Evolutionary conservation across 1,139 yeast genomes (phyloP).

Genomic region (Groenewaldozyma auringiensis): DNA sequence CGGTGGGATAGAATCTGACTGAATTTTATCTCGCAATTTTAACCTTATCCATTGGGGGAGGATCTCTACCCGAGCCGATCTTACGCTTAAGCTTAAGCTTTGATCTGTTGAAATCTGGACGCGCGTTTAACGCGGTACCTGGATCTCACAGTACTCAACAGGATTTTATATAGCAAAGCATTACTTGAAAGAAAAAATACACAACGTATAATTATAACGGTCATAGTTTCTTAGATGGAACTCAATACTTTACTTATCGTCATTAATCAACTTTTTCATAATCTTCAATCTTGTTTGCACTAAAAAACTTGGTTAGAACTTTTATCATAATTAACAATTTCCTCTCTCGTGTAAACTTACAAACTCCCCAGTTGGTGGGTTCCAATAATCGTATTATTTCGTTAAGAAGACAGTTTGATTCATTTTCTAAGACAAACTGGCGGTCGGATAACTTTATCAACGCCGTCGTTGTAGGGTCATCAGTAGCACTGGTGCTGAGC

Average conservation of each 20-base stretch:
- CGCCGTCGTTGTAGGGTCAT: neutral
- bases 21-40: too few relatives aligned
- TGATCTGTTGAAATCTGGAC: too few relatives aligned
- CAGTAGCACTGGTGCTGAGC: neutral
- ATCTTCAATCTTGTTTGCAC: constrained; percentile 9
- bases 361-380: constrained; percentile 21
- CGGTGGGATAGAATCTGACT: neutral
- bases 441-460: neutral
- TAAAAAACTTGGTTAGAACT: constrained; percentile 7
- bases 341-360: constrained; percentile 11
- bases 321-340: constrained; percentile 3
- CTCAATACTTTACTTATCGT: too few relatives aligned
- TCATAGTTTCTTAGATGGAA: too few relatives aligned
- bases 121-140: too few relatives aligned
- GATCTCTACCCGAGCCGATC: too few relatives aligned
- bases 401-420: constrained; percentile 18
- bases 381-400: constrained; percentile 15
- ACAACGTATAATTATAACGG: too few relatives aligned
- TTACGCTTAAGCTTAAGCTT: too few relatives aligned
- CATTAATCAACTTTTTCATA: constrained; percentile 6
- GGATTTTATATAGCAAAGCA: too few relatives aligned
- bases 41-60: too few relatives aligned
- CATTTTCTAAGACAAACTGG: constrained; percentile 10
- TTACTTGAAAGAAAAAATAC: too few relatives aligned
- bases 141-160: too few relatives aligned